Conservation (phyloP, 78 protist species). For the Dictyostelium discoideum region DNA sequence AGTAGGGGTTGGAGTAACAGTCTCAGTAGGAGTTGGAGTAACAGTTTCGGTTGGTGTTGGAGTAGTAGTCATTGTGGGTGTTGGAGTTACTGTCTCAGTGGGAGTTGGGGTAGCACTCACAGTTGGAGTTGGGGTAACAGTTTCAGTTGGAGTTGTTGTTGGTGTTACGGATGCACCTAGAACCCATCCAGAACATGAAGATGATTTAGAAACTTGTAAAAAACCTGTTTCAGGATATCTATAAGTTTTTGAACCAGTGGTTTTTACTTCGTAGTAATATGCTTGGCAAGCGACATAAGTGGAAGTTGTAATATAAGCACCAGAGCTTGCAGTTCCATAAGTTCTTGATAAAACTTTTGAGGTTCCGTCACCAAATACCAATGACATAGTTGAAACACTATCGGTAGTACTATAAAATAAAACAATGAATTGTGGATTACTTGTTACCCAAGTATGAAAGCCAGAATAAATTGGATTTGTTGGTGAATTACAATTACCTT, state of each 20-base stretch:
- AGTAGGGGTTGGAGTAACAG: background rate
- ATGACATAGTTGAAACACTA: background rate
- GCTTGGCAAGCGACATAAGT: background rate
- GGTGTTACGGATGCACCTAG: background rate
- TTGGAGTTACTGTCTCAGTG: background rate
- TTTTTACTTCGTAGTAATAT: background rate
- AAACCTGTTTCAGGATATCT: slow-evolving; percentile 42
- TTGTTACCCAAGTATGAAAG: background rate
- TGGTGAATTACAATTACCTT: background rate
- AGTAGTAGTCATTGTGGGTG: background rate
- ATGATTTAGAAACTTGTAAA: background rate
- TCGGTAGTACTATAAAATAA: background rate
- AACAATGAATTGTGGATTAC: background rate
- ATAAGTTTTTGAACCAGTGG: background rate
- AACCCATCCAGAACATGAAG: slow-evolving; percentile 25
- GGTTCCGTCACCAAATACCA: slow-evolving; percentile 2
- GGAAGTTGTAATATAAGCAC: background rate
- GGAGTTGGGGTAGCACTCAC: background rate
- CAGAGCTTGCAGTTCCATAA: background rate
- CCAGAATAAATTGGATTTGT: slow-evolving; percentile 14
- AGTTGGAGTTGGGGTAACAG: background rate
- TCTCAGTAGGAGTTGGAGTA: background rate
- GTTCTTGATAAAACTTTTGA: background rate
- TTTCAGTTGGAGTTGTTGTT: background rate
- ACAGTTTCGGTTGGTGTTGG: background rate